These are phyloP conservation scores for Cicer yamashitae DNA, from an alignment of 306 rosid genomes.

Conservation along the genomic window DNA sequence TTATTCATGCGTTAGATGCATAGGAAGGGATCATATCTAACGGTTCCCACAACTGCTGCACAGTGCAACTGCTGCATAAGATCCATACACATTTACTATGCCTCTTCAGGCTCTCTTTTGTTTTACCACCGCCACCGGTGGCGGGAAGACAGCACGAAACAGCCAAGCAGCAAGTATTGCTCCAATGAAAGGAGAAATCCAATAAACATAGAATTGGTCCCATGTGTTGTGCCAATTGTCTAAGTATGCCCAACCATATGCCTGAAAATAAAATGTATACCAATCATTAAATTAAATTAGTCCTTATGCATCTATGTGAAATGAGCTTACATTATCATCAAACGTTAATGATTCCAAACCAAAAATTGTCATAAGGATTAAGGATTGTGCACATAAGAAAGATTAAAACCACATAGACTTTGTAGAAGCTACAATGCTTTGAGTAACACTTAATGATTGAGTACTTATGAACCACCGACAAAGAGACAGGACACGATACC, in stretches of 20 bases:
- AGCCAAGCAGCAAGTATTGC: conserved; percentile 77
- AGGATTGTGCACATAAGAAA: not conserved
- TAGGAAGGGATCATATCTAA: not conserved
- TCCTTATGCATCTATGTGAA: too few relatives aligned
- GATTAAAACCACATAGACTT: not conserved
- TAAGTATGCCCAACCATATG: conserved; percentile 90
- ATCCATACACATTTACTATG: not conserved
- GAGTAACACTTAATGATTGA: too few relatives aligned
- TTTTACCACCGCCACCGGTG: conserved; percentile 51
- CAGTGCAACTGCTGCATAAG: too few relatives aligned
- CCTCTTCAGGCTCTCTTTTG: conserved; percentile 66
- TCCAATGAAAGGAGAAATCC: conserved; percentile 85
- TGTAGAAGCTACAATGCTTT: not conserved
- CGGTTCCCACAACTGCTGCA: too few relatives aligned
- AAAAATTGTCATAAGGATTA: not conserved
- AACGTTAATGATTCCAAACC: too few relatives aligned
- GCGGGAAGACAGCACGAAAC: conserved; percentile 65
- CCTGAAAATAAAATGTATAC: conserved; percentile 51
- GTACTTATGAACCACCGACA: too few relatives aligned
- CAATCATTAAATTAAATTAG: not conserved
- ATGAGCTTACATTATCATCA: too few relatives aligned
- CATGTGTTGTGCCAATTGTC: conserved; percentile 75
- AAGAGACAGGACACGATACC: too few relatives aligned
- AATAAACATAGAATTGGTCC: conserved; percentile 88
- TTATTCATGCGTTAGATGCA: not conserved